phyloP scores from a whole-genome alignment of 2,329 filamentous ascomycete genomes.

The Colletotrichum sp. region DNA sequence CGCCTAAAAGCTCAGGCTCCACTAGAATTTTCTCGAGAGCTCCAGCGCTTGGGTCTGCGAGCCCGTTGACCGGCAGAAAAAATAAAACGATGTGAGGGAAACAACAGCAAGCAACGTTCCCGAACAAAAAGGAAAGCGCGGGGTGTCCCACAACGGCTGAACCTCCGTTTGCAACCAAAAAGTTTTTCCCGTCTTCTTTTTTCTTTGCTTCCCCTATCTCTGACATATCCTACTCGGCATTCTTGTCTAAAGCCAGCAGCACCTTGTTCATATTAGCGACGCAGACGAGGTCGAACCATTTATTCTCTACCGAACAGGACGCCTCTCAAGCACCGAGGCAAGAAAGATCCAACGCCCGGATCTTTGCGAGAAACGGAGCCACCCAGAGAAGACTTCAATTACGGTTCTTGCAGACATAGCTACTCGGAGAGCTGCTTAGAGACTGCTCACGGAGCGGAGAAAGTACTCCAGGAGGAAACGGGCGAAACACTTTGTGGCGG shows the following conservation, averaged over 20 bases:
- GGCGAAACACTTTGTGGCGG: not conserved
- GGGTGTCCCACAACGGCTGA: not conserved
- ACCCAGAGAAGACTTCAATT: not conserved
- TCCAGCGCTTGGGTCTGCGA: not conserved
- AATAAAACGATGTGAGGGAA: not conserved
- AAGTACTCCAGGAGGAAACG: not conserved
- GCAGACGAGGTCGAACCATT: not conserved
- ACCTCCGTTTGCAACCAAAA: not conserved
- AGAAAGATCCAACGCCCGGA: not conserved
- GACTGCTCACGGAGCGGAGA: not conserved
- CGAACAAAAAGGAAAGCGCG: not conserved
- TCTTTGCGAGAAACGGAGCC: not conserved
- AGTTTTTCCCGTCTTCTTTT: not conserved
- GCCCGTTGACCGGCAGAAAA: not conserved
- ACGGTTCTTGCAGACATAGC: not conserved
- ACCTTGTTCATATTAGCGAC: not conserved
- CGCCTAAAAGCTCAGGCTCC: not conserved
- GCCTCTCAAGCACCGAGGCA: not conserved
- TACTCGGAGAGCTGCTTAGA: not conserved
- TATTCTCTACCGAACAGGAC: not conserved
- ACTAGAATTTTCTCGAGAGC: conserved; percentile 7
- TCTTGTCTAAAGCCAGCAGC: not conserved
- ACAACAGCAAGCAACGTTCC: not conserved
- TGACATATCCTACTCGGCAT: not conserved
- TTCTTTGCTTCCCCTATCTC: not conserved